Base-by-base conservation (phyloP, 768 basidiomycete species). In the Lactarius hatsudake region DNA sequence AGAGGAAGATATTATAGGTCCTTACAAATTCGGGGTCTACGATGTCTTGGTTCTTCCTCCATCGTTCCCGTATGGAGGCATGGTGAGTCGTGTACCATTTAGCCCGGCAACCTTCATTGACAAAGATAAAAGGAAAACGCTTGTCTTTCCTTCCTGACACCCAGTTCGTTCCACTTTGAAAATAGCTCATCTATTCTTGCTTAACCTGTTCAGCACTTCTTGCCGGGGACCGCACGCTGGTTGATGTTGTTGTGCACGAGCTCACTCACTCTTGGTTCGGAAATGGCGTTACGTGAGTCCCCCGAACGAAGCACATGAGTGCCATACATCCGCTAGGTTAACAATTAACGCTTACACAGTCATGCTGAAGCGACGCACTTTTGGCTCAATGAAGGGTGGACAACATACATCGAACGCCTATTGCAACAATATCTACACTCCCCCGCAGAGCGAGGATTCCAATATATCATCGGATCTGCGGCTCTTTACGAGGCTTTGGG, bases 331-430 rank as follows among this genome's bases (percentile, higher is more conserved):
- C 26, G 26, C 13, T 53, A n/a, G 38, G 12, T n/a, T 42, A 20
- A 32, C 30, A 36, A 30, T 34, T 48, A 13, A 36, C 20, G 54
- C 43, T 32, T 15, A 42, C 42, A 9, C 66, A 85, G 88, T 0
- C 88, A 90, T 63, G 87, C 88, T 0, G 78, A 92, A 69, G 86
- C 90, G 0, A 84, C 86, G 0, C 90, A 92, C 76, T 93, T 93
- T 78, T 93, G 91, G 91, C 84, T 94, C 45, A 94, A 94, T 75
- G 91, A 95, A 79, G 90, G 94, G 32, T 96, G 92, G 90, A 97
- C 96, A 38, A 95, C 92, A 0, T 98, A 95, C 74, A 87, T 92
- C 36, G 96, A 98, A 75, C 87, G 94, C 18, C 77, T 96, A 9
- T 79, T 96, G 55, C 86, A 86, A 58, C 82, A 87, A 69, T 78